phyloP scores from a whole-genome alignment of 768 basidiomycete genomes.

The Leccinum imitatum region DNA sequence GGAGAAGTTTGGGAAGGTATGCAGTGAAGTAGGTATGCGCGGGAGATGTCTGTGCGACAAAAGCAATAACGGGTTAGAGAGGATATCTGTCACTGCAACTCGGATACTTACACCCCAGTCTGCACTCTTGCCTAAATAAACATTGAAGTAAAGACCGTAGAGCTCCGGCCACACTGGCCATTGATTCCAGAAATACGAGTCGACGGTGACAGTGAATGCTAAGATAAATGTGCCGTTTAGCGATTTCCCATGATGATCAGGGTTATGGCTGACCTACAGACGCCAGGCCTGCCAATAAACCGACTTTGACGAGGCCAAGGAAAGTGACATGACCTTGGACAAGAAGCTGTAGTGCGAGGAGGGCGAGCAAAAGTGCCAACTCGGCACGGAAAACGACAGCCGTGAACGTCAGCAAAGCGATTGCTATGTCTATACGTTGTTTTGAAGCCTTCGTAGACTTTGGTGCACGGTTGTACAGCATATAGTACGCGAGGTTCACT shows the following conservation, averaged over 20 bases:
- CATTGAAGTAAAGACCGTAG: conserved; percentile 77
- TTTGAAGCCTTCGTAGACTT: conserved; percentile 40
- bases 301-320: conserved; percentile 45
- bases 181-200: conserved; percentile 84
- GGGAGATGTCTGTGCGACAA: conserved; percentile 60
- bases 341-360: conserved; percentile 57
- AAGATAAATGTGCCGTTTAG: neutral
- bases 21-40: conserved; percentile 60
- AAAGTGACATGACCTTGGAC: conserved; percentile 43
- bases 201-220: conserved; percentile 66
- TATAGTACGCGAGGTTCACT: conserved; percentile 58
- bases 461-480: conserved; percentile 42
- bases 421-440: conserved; percentile 38
- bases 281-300: conserved; percentile 44
- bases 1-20: conserved; percentile 76
- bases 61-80: neutral
- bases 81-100: neutral
- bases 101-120: conserved; percentile 84
- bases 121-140: conserved; percentile 78
- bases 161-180: conserved; percentile 86
- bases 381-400: conserved; percentile 81
- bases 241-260: neutral
- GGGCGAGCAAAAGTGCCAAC: conserved; percentile 62
- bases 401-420: conserved; percentile 64
- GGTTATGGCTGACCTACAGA: conserved; percentile 49